Evolutionary conservation across 1,284 basidiomycete species (phyloP), one percentile per base, ranked within the genome.

Genomic region (Puccinia coronata): DNA sequence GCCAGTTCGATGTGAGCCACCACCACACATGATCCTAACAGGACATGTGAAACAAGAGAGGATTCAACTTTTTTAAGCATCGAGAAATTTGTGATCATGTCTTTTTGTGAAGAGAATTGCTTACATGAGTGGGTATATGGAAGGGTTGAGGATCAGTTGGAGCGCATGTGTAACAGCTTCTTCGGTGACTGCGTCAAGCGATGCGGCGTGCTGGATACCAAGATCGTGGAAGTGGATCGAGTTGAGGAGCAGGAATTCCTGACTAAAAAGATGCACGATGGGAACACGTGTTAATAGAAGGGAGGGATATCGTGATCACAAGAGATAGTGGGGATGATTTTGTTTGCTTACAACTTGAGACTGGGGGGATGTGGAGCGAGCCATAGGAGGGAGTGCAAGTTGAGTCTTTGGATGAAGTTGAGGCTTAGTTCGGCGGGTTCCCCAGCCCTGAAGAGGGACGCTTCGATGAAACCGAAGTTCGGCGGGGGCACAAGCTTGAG

Each of bases 1-100:
- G 0, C 89, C 89, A 0, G 89, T 90, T 0, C 89, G 87, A 82
- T 90, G 89, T 16, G 85, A 84, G 0, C 85, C 85, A 36, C 75
- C 75, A 23, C 59, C 75, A 77, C 75, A 77, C 75, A 77, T 77
- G 43, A 77, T 67, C 75, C 75, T 77, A 77, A 61, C 9, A 8
- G 43, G 18, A 70, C 25, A n/a, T n/a, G n/a, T n/a, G n/a, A n/a
- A 39, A 36, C 18, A 34, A 25, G 18, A 39, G 43, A 20, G 18
- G 43, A 69, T 31, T 20, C 18, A 25, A 39, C 16, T 36, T 69
- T 16, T 14, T 41, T 36, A 8, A 39, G 34, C 18, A 25, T 25
- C 16, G 12, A 12, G 49, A 53, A 14, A 12, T 14, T 12, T 12
- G 12, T n/a, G 49, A 53, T 12, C 49, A n/a, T n/a, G n/a, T 43